Conservation (phyloP, 495 filamentous ascomycete genomes). For the Annulohypoxylon nitens region DNA sequence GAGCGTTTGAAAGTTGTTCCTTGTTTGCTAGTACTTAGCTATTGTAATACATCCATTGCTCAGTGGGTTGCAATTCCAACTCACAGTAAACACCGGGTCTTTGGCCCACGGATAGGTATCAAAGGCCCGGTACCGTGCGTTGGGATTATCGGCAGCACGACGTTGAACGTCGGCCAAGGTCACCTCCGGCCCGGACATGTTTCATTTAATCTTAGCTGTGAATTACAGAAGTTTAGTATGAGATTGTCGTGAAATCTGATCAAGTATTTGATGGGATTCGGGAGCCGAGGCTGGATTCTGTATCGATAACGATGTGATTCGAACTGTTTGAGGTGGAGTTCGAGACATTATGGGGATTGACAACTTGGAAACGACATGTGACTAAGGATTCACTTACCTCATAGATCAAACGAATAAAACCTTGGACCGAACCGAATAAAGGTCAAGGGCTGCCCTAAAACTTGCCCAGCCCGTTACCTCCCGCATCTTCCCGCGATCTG, state of each 20-base stretch:
- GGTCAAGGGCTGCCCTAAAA: too few species aligned
- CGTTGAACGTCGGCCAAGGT: constrained; percentile 45
- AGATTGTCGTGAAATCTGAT: neutral
- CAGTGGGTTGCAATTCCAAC: constrained; percentile 2
- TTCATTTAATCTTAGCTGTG: neutral
- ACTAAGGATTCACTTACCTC: constrained; percentile 1
- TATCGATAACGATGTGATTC: constrained; percentile 18
- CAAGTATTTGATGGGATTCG: neutral
- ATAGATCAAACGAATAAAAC: neutral
- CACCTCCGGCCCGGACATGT: constrained; percentile 42
- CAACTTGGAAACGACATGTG: neutral
- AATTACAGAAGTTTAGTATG: neutral
- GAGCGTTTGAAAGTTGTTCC: constrained; percentile 38
- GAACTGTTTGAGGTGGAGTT: neutral
- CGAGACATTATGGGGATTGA: neutral
- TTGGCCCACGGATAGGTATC: constrained; percentile 52
- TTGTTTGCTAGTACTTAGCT: constrained; percentile 19
- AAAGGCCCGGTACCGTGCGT: constrained; percentile 48
- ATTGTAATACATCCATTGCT: constrained; percentile 4
- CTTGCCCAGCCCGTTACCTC: constrained; percentile 2
- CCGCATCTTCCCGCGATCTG: neutral
- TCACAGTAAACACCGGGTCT: constrained; percentile 53
- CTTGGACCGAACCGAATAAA: too few species aligned
- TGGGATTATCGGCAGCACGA: constrained; percentile 45
- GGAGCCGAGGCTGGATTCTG: constrained; percentile 20